Conservation (phyloP, 306 rosid genomes). For the Gleditsia sinensis region DNA sequence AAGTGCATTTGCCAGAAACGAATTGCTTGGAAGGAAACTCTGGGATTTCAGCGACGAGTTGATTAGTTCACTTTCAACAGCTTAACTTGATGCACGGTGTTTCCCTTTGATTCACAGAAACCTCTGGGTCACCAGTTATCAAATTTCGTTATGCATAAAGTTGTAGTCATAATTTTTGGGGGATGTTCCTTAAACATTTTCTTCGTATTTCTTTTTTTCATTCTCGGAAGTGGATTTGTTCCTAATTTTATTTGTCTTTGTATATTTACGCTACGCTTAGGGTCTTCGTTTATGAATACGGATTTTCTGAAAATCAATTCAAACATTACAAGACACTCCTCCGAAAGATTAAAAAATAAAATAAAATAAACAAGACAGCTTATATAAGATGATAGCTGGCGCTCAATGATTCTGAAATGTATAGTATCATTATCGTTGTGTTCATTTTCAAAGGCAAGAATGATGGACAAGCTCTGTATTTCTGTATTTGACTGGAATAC, state of each 20-base stretch:
- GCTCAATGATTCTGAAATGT: neutral
- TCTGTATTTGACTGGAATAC: neutral
- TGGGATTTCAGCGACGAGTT: constrained; percentile 91
- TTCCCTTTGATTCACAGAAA: neutral
- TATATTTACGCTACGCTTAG: neutral
- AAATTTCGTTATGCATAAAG: neutral
- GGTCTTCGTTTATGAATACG: neutral
- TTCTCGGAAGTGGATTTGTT: neutral
- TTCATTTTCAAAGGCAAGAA: neutral
- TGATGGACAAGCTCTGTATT: neutral
- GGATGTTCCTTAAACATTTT: constrained; percentile 6
- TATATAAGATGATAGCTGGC: neutral
- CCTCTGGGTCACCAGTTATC: neutral
- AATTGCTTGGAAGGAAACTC: constrained; percentile 51
- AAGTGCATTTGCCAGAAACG: constrained; percentile 53
- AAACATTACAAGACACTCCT: neutral
- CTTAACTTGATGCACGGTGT: constrained; percentile 19
- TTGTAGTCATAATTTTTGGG: neutral
- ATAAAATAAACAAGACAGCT: too few species aligned
- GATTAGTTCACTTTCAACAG: constrained; percentile 46
- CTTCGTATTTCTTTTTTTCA: neutral
- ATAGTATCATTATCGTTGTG: neutral
- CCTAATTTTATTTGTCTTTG: neutral
- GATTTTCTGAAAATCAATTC: neutral
- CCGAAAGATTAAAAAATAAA: too few species aligned